These are phyloP conservation scores for Chlorella sp. DNA, from an alignment of 139 green algal species.

Conservation along the genomic window DNA sequence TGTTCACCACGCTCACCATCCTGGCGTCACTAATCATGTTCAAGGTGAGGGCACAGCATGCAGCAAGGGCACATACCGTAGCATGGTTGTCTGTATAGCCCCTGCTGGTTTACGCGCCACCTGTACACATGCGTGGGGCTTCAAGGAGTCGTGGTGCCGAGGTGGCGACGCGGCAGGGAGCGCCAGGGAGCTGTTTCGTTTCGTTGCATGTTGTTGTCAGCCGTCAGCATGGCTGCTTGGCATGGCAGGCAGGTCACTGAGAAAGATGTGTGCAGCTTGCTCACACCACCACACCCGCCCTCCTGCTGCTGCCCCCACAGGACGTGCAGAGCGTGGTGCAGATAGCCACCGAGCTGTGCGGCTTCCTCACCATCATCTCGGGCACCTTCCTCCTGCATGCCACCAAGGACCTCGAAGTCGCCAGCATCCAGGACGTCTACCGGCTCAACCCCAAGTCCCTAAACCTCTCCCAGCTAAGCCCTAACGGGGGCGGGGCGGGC, in stretches of 20 bases:
- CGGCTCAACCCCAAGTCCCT: neutral
- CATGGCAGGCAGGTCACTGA: too few species aligned
- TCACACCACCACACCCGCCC: too few species aligned
- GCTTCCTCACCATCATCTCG: conserved; percentile 92
- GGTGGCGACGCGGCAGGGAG: neutral
- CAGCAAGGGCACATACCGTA: neutral
- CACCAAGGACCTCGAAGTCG: conserved; percentile 49
- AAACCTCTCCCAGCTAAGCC: too few species aligned
- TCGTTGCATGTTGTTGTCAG: too few species aligned
- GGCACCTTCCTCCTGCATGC: conserved; percentile 91
- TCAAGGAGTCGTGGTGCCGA: neutral
- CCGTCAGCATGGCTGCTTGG: too few species aligned
- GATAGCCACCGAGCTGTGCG: conserved; percentile 71
- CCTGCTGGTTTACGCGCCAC: neutral
- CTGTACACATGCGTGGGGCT: neutral
- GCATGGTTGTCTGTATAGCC: neutral
- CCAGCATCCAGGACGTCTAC: neutral
- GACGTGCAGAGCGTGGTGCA: conserved; percentile 60
- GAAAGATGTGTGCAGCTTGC: too few species aligned
- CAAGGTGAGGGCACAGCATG: conserved; percentile 37
- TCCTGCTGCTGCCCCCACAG: conserved; percentile 19
- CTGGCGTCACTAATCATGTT: conserved; percentile 58
- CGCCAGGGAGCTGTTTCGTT: too few species aligned
- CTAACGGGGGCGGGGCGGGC: too few species aligned
- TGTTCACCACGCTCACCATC: conserved; percentile 95